phyloP scores from a whole-genome alignment of 495 filamentous ascomycete genomes.

The Penicillium desertorum region DNA sequence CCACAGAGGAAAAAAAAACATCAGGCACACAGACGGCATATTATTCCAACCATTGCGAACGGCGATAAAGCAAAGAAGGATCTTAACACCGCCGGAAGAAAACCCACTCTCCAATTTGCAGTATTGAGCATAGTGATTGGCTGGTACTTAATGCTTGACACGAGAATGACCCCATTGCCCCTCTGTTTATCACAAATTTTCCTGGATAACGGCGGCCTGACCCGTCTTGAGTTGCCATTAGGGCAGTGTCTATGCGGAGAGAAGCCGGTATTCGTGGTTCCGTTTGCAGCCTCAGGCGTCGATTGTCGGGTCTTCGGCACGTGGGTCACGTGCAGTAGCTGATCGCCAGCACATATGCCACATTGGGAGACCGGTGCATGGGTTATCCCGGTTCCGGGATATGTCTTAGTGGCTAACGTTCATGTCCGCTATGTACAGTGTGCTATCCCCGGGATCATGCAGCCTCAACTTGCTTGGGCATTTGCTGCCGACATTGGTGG shows the following conservation, averaged over 20 bases:
- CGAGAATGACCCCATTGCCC: neutral
- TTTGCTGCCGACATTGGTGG: neutral
- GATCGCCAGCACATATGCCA: neutral
- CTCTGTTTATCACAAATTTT: neutral
- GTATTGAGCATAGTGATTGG: constrained; percentile 1
- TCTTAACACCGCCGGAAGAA: constrained; percentile 6
- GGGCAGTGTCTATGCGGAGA: neutral
- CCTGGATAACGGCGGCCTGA: constrained; percentile 4
- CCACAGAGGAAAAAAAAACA: neutral
- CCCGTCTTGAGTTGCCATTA: neutral
- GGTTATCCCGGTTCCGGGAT: constrained; percentile 8
- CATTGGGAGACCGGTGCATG: neutral
- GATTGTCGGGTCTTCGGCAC: constrained; percentile 11
- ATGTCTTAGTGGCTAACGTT: neutral
- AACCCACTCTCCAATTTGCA: neutral
- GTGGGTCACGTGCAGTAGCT: neutral
- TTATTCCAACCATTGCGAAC: neutral
- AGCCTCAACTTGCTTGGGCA: neutral
- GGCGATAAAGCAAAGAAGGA: constrained; percentile 1
- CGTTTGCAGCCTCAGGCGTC: constrained; percentile 2
- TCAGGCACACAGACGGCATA: neutral
- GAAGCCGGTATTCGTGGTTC: constrained; percentile 1
- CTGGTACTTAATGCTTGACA: constrained; percentile 1
- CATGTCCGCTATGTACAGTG: neutral
- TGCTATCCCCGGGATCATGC: neutral